Base-by-base conservation (phyloP, 495 filamentous ascomycete species). In the Talaromyces borbonicus region DNA sequence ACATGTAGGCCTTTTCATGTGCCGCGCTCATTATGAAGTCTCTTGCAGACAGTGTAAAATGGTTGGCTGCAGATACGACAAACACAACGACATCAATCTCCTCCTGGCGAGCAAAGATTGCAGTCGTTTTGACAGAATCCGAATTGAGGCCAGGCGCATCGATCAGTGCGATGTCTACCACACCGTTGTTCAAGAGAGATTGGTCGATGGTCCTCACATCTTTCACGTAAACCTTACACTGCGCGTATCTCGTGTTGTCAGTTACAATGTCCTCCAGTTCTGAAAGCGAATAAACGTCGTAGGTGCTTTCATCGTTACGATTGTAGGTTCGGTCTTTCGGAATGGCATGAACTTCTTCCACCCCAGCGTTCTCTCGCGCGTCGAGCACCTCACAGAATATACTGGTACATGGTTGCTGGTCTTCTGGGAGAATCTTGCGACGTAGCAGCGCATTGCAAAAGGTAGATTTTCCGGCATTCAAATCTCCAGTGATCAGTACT, bases 1-100 rank as follows among this genome's bases (percentile, higher is more conserved):
- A 98, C 52, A 98, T 90, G 56, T 98, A 97, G 9, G 90, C 90
- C 58, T 98, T 98, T 58, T 98, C 92, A 36, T 88, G 79, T 11
- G 92, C 93, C 8, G 92, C 92, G 46, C 90, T 90, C 68, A 85
- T 80, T 49, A 98, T 95, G 58, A 98, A 98, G 51, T 98, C 89
- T 58, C 87, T 95, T 8, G 93, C 90, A 3, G 90, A 92, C 39
- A 89, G 77, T 1, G 92, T 98, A 61, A 98, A 97, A 61, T 96
- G 93, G 54, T 98, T 97, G 30, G 88, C 89, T 11, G 93, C 92
- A 25, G 87, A 94, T 8, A 98, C 93, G 19, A 98, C 92, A 49
- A 97, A 98, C 1, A 98, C 92, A 16, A 98, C 93, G 4, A 98
- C 92, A 62, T 98, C 92, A 48, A 98, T 97, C 63, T 98, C 92